These are phyloP conservation scores for Angophora floribunda DNA, from an alignment of 345 rosid genomes.

Conservation along the genomic window DNA sequence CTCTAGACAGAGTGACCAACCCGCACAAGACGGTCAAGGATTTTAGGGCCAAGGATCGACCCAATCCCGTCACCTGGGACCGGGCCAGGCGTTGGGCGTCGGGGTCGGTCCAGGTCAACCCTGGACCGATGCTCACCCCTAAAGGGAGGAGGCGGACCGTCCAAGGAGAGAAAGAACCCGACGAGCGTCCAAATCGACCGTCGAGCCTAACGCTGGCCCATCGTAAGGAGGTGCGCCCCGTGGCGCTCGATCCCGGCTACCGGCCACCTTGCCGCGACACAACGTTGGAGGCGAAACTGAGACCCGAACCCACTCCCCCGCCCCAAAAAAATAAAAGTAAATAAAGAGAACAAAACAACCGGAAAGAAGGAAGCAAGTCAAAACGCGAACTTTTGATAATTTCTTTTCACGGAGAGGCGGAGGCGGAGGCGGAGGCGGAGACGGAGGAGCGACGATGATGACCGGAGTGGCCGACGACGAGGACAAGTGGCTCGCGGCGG, in stretches of 20 bases:
- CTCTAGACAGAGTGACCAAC: too few relatives aligned
- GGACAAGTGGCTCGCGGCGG: slow-evolving; percentile 96
- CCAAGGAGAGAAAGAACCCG: not conserved
- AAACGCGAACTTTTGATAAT: not conserved
- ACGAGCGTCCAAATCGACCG: not conserved
- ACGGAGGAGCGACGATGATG: slow-evolving; percentile 46
- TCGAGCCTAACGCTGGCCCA: not conserved
- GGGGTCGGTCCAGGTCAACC: too few relatives aligned
- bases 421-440: not conserved
- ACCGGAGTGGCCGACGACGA: slow-evolving; percentile 84
- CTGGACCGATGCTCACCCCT: too few relatives aligned
- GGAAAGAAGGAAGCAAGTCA: not conserved
- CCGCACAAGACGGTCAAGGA: too few relatives aligned
- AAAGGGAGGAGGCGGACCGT: not conserved
- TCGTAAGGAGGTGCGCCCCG: not conserved
- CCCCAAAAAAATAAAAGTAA: not conserved
- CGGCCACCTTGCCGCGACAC: not conserved
- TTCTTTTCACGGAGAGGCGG: not conserved
- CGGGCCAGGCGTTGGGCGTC: too few relatives aligned
- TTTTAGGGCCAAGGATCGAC: too few relatives aligned
- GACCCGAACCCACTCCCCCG: not conserved
- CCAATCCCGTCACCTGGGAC: too few relatives aligned
- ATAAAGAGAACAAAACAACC: not conserved
- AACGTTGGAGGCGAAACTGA: not conserved
- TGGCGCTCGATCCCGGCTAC: not conserved